phyloP scores from a whole-genome alignment of 306 rosid genomes.

The Vigna nakashimae region DNA sequence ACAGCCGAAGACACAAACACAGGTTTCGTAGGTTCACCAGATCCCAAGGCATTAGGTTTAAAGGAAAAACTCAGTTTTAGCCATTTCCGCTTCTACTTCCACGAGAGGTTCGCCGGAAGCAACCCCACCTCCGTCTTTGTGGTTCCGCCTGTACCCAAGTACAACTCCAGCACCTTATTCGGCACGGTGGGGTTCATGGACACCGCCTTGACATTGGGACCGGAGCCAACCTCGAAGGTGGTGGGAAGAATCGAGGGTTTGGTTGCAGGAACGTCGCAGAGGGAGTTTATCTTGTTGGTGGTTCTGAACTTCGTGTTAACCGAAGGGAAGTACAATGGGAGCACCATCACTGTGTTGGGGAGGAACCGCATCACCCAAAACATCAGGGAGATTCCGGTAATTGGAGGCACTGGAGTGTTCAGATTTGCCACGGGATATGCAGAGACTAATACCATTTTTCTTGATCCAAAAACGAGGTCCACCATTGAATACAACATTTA shows the following conservation, averaged over 20 bases:
- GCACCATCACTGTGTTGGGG: conserved; percentile 50
- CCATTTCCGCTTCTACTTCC: conserved; percentile 67
- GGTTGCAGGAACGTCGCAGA: conserved; percentile 53
- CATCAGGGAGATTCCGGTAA: not conserved
- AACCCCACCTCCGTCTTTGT: conserved; percentile 38
- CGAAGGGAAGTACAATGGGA: conserved; percentile 73
- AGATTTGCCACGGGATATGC: not conserved
- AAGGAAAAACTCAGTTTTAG: conserved; percentile 52
- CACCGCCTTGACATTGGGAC: conserved; percentile 50
- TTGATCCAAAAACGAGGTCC: conserved; percentile 41
- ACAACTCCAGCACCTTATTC: conserved; percentile 40
- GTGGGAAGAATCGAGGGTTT: conserved; percentile 63
- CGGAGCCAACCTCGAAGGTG: conserved; percentile 43
- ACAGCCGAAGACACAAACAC: conserved; percentile 1
- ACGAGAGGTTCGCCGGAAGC: conserved; percentile 48
- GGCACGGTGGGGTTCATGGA: conserved; percentile 46
- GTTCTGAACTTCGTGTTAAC: conserved; percentile 63
- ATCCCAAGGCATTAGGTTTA: conserved; percentile 41
- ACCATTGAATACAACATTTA: conserved; percentile 60
- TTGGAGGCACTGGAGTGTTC: not conserved
- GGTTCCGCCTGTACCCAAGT: conserved; percentile 7
- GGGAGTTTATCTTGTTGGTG: conserved; percentile 49
- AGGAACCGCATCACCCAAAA: not conserved
- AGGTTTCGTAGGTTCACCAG: conserved; percentile 36
- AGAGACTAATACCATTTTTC: not conserved